Evolutionary conservation across 2,329 filamentous ascomycete species (phyloP), one percentile per base, ranked within the genome.

Genomic region (Shiraia bambusicola): DNA sequence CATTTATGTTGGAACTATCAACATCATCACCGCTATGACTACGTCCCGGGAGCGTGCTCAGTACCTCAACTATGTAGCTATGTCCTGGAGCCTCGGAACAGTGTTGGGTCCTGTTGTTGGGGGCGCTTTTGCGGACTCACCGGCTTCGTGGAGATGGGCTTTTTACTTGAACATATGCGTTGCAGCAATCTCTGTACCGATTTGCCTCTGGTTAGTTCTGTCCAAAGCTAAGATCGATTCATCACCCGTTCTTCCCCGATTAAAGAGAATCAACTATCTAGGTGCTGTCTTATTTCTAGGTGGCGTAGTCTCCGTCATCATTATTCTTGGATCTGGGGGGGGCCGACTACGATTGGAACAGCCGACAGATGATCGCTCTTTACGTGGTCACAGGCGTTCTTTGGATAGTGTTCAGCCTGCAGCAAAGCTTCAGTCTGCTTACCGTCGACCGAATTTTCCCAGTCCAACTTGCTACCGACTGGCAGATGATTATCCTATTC

Each of bases 61-160:
- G 2, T 72, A 71, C 19, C 4, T 22, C 7, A 28, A 22, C 6
- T 11, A n/a, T 8, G 13, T 28, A 3, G 11, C 45, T 48, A 13
- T 56, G 57, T 46, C 47, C 0, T 77, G 72, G 70, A 71, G 73
- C 29, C 37, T 74, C 1, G 75, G 74, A 5, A 69, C 65, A 2
- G 40, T 43, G 10, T 9, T 50, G 4, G 29, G 37, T 2, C 37
- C 37, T 4, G 13, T 40, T 30, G 31, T 58, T 11, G 54, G 54
- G 10, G 47, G 47, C 4, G 36, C 19, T n/a, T 82, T 87, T 49
- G 83, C 82, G 0, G 70, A 79, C 34, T 42, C 33, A 14, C 69
- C 73, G 17, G 74, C 78, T 3, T 74, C 67, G n/a, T 86, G 83
- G 83, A 70, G 82, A 37, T 85, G 49, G 51, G 65, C 55, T 30